Conservation (phyloP, 495 filamentous ascomycete genomes). For the Penicillium coprophilum region DNA sequence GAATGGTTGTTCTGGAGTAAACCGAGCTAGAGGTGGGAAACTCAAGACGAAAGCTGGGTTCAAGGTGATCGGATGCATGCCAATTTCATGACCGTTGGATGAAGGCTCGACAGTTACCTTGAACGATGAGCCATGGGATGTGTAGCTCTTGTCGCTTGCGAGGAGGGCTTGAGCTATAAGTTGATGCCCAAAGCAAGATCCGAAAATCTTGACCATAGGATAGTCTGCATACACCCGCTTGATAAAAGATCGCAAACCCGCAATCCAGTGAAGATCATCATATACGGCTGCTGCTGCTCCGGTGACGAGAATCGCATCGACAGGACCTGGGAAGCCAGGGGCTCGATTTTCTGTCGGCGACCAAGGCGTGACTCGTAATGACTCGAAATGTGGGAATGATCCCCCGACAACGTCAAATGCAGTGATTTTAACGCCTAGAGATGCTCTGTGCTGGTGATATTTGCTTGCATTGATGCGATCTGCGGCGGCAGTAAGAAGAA, state of each 20-base stretch:
- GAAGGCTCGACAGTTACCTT: constrained; percentile 12
- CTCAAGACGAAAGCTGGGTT: constrained; percentile 16
- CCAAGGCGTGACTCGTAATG: constrained; percentile 4
- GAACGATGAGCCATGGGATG: neutral
- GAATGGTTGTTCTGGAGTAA: constrained; percentile 11
- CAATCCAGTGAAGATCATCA: constrained; percentile 21
- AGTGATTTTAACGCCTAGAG: constrained; percentile 16
- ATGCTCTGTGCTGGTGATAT: neutral
- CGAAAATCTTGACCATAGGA: constrained; percentile 34
- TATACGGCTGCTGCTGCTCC: constrained; percentile 23
- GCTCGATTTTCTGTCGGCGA: neutral
- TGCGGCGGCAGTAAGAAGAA: constrained; percentile 27
- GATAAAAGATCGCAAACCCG: constrained; percentile 14
- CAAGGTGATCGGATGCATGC: constrained; percentile 21
- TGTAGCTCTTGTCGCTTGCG: constrained; percentile 15
- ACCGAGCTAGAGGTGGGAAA: constrained; percentile 9
- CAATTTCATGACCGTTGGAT: constrained; percentile 24
- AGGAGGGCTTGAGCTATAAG: constrained; percentile 27
- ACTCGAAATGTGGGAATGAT: constrained; percentile 12
- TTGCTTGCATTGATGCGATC: constrained; percentile 13
- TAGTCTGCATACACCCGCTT: constrained; percentile 26
- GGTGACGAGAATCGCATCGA: constrained; percentile 27
- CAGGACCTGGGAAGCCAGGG: constrained; percentile 2
- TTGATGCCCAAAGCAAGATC: constrained; percentile 38
- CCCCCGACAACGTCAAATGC: constrained; percentile 24